Percentiles rank a stretch among this genome's conserved stretches.
phyloP scores from a whole-genome alignment of 495 filamentous ascomycete species.

The Aspergillus mulundensis region DNA sequence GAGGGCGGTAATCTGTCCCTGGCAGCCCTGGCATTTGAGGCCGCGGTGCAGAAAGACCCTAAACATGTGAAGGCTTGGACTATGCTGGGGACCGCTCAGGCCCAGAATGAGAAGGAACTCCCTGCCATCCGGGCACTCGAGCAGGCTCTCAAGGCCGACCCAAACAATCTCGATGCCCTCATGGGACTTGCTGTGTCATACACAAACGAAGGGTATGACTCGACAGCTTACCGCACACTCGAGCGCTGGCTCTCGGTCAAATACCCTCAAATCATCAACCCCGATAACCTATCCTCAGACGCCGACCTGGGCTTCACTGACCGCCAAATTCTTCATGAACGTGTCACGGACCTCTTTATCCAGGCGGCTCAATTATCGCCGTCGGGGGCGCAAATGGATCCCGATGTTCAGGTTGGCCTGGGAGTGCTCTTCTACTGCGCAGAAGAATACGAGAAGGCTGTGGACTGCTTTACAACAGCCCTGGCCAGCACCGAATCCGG shows the following conservation, averaged over 20 bases:
- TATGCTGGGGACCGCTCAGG: slow-evolving; percentile 83
- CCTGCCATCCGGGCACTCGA: slow-evolving; percentile 98
- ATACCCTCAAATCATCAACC: slow-evolving; percentile 75
- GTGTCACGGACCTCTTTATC: slow-evolving; percentile 86
- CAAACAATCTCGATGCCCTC: slow-evolving; percentile 78
- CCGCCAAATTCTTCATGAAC: slow-evolving; percentile 82
- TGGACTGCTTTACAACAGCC: slow-evolving; percentile 94
- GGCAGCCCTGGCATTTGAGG: slow-evolving; percentile 94
- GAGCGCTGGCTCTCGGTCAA: slow-evolving; percentile 94
- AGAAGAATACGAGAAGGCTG: slow-evolving; percentile 96
- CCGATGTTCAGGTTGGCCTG: slow-evolving; percentile 94
- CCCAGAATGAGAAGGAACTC: slow-evolving; percentile 96
- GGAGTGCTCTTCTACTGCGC: slow-evolving; percentile 97
- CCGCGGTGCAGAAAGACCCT: slow-evolving; percentile 84
- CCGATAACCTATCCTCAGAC: slow-evolving; percentile 60
- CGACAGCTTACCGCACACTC: slow-evolving; percentile 90
- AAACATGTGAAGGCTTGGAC: slow-evolving; percentile 90
- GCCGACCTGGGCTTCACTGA: slow-evolving; percentile 88
- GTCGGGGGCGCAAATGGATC: slow-evolving; percentile 85
- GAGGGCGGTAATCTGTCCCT: slow-evolving; percentile 91
- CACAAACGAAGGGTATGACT: slow-evolving; percentile 98
- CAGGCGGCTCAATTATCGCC: slow-evolving; percentile 87
- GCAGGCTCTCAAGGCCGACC: slow-evolving; percentile 82
- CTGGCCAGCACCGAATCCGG: slow-evolving; percentile 78
- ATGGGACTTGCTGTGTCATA: slow-evolving; percentile 98